Conservation (phyloP, 345 rosid genomes). For the Hibiscus tridactylites region DNA sequence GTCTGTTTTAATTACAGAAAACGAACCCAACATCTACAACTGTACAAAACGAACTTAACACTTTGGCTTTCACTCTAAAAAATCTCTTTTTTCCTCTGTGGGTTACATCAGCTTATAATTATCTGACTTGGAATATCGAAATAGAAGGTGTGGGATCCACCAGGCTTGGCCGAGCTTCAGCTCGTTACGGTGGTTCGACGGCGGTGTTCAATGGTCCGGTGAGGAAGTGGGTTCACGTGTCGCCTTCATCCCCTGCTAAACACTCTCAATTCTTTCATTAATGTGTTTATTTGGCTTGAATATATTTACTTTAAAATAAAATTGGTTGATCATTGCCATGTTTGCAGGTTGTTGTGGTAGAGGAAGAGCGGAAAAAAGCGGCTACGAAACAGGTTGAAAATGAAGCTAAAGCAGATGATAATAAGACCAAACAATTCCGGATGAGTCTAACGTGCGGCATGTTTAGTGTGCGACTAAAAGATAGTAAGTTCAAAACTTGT, state of each 20-base stretch:
- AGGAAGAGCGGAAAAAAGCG: conserved; percentile 36
- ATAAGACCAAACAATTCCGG: conserved; percentile 1
- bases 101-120: neutral
- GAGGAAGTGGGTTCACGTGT: conserved; percentile 90
- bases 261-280: conserved; percentile 22
- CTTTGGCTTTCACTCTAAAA: neutral
- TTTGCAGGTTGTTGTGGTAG: conserved; percentile 58
- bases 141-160: conserved; percentile 85
- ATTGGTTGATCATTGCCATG: too few species aligned
- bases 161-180: conserved; percentile 70
- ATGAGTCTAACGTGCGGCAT: neutral
- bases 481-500: too few species aligned
- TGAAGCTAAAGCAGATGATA: conserved; percentile 31
- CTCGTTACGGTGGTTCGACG: conserved; percentile 71
- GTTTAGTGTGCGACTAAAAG: too few species aligned
- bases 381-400: conserved; percentile 32
- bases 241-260: conserved; percentile 30
- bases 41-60: conserved; percentile 7
- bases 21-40: neutral
- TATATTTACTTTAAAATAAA: too few species aligned
- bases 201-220: conserved; percentile 86
- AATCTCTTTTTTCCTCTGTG: neutral
- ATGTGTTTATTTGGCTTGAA: neutral
- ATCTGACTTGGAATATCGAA: neutral
- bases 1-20: neutral